These are phyloP conservation scores for Prunus kanzakura DNA, from an alignment of 306 rosid genomes.

Conservation along the genomic window DNA sequence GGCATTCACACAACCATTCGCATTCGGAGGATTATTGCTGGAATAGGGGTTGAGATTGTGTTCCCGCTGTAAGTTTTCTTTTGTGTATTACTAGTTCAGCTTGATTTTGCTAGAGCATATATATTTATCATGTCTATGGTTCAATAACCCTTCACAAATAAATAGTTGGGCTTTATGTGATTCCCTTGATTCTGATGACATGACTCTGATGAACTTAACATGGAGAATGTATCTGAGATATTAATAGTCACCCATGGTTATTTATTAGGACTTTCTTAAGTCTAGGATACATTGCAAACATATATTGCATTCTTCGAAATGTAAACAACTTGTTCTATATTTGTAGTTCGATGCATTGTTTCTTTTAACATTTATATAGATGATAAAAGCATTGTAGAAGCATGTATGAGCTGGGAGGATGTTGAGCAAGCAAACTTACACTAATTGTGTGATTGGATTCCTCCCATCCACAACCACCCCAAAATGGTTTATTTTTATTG, in stretches of 20 bases:
- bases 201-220: neutral
- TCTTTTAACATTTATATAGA: neutral
- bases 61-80: constrained; percentile 76
- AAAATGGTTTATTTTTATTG: neutral
- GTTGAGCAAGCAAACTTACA: neutral
- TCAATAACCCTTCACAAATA: neutral
- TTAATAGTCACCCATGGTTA: neutral
- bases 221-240: neutral
- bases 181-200: neutral
- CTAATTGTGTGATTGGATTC: neutral
- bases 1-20: constrained; percentile 95
- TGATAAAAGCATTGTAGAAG: neutral
- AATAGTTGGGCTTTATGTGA: neutral
- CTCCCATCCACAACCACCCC: neutral
- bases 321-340: neutral
- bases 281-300: neutral
- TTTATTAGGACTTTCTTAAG: neutral
- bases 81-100: neutral
- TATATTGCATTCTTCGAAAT: neutral
- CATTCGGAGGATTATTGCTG: constrained; percentile 87
- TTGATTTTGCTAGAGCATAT: constrained; percentile 4
- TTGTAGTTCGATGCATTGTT: neutral
- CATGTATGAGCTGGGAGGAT: neutral
- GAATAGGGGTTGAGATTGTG: constrained; percentile 89
- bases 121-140: neutral